Conservation (phyloP, 768 basidiomycete species). For the Pleurotus tuber-regium region DNA sequence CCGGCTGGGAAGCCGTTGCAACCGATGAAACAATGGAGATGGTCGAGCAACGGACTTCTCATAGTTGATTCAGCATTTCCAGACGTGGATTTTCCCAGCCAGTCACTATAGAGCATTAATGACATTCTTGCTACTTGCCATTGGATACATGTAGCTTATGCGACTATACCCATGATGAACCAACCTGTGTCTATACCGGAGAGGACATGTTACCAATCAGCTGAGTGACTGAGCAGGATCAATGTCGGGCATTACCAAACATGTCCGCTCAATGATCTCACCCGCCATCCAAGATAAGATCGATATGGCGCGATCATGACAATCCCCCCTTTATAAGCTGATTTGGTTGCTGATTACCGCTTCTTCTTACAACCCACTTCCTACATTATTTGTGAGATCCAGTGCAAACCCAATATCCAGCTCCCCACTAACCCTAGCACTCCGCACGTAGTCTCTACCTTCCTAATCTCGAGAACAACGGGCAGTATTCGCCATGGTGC, state of each 20-base stretch:
- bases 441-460: too few relatives aligned
- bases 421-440: too few relatives aligned
- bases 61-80: constrained; percentile 11
- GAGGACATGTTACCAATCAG: constrained; percentile 13
- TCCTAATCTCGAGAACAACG: not conserved
- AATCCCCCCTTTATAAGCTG: constrained; percentile 5
- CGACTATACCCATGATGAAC: too few relatives aligned
- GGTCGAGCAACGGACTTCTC: constrained; percentile 30
- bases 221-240: constrained; percentile 5
- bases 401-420: too few relatives aligned
- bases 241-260: constrained; percentile 11
- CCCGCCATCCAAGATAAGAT: not conserved
- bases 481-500: constrained; percentile 2
- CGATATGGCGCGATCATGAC: constrained; percentile 16
- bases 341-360: too few relatives aligned
- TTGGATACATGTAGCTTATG: too few relatives aligned
- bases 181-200: too few relatives aligned
- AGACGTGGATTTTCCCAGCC: too few relatives aligned
- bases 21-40: constrained; percentile 77
- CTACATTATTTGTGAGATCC: too few relatives aligned
- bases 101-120: too few relatives aligned
- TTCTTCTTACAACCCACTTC: too few relatives aligned
- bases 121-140: too few relatives aligned
- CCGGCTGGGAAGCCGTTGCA: constrained; percentile 78
- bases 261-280: not conserved